Evolutionary conservation across 2,329 filamentous ascomycete genomes (phyloP), one percentile per base, ranked within the genome.

Genomic region (Stagonosporopsis tanaceti): DNA sequence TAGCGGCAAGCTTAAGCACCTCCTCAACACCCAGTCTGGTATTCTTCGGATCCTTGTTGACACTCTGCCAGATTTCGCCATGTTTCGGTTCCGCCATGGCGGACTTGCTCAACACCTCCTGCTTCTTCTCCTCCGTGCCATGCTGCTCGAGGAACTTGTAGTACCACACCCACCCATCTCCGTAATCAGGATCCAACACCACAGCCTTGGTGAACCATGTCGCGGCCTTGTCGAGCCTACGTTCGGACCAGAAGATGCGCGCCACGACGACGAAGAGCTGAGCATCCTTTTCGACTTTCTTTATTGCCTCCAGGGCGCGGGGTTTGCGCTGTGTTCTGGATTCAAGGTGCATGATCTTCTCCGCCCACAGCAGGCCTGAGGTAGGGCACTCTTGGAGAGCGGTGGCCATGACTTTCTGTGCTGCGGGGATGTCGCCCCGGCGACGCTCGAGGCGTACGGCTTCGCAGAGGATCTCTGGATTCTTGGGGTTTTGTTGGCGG

Each of bases 131-230:
- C 72, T 92, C 89, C 5, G 93, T 97, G 9, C 95, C 96, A 78
- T 99, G 93, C 81, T 97, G 92, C 65, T 88, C 75, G 63, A 98
- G 73, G 76, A 98, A 99, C 76, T 94, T 93, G 77, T 93, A 95
- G 77, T 97, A 99, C 94, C 94, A 99, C 20, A 93, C 94, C 96
- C 96, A 99, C 11, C 88, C 91, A 79, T 99, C 96, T 47, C 95
- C 95, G 47, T 87, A 80, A 75, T 98, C 93, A 34, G 89, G 87
- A 71, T 99, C 93, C 12, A 95, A 81, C 51, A 97, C 83, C 53
- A 97, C 88, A 0, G 95, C 95, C 78, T 96, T 97, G 78, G 97
- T 93, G 76, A 99, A 99, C 95, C 95, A 99, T 63, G 87, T 93
- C 77, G 93, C 90, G 2, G 95, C 94, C 77, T 97, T 97, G 66